Conservation (phyloP, 1,284 basidiomycete species). For the Apiotrichum domesticum region DNA sequence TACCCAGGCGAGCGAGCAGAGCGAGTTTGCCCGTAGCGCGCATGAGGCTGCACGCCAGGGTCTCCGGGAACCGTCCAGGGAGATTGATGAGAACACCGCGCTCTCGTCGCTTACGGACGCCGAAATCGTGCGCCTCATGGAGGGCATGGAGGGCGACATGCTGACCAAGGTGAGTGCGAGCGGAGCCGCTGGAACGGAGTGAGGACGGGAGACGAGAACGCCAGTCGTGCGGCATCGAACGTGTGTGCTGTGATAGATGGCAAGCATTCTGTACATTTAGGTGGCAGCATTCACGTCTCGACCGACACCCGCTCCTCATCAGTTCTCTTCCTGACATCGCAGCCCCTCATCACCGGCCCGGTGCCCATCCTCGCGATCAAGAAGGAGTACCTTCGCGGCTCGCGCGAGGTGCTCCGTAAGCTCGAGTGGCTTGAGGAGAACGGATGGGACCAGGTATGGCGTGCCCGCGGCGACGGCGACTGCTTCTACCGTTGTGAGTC, state of each 20-base stretch:
- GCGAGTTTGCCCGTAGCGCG: conserved; percentile 9
- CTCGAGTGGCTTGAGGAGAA: conserved; percentile 57
- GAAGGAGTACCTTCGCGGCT: conserved; percentile 60
- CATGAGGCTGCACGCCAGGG: conserved; percentile 10
- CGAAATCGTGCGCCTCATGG: conserved; percentile 44
- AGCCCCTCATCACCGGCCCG: conserved; percentile 46
- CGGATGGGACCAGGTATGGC: conserved; percentile 60
- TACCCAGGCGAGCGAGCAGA: too few species aligned
- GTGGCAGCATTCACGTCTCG: too few species aligned
- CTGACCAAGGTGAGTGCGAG: conserved; percentile 26
- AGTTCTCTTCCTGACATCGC: neutral
- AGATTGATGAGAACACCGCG: conserved; percentile 46
- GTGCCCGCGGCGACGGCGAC: conserved; percentile 66
- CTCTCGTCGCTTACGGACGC: conserved; percentile 44
- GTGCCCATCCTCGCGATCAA: conserved; percentile 40
- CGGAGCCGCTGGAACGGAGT: neutral
- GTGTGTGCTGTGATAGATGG: neutral
- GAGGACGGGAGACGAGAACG: too few species aligned
- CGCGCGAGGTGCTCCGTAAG: conserved; percentile 55
- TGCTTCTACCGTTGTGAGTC: conserved; percentile 69
- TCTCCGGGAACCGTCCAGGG: conserved; percentile 13
- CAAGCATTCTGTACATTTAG: too few species aligned
- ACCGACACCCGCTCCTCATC: too few species aligned
- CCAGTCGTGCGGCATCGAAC: too few species aligned
- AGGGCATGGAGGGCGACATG: conserved; percentile 36